phyloP scores from a whole-genome alignment of 1,284 basidiomycete genomes.

The Ustilago shanxiensis region DNA sequence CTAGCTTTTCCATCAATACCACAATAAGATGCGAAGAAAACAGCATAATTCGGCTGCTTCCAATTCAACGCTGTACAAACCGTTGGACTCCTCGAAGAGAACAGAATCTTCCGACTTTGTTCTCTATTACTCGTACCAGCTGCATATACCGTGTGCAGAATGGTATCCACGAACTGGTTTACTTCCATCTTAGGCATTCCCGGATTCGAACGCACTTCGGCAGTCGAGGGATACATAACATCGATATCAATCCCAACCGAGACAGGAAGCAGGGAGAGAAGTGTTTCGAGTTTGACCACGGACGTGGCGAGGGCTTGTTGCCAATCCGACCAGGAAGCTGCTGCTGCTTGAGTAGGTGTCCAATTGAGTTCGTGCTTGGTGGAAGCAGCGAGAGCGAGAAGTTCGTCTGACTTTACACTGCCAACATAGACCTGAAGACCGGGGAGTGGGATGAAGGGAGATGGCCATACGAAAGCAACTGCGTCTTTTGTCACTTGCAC shows the following conservation, averaged over 20 bases:
- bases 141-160: slow-evolving; percentile 67
- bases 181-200: slow-evolving; percentile 63
- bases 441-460: slow-evolving; percentile 79
- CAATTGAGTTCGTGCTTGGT: slow-evolving; percentile 45
- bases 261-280: slow-evolving; percentile 62
- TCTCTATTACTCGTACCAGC: slow-evolving; percentile 58
- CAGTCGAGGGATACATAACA: slow-evolving; percentile 63
- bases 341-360: slow-evolving; percentile 21
- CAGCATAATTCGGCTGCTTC: slow-evolving; percentile 99
- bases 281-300: slow-evolving; percentile 57
- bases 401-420: slow-evolving; percentile 85
- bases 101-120: slow-evolving; percentile 65
- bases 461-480: slow-evolving; percentile 84
- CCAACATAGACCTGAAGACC: slow-evolving; percentile 84
- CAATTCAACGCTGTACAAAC: slow-evolving; percentile 84
- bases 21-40: slow-evolving; percentile 91
- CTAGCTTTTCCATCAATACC: slow-evolving; percentile 74
- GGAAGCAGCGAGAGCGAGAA: slow-evolving; percentile 76
- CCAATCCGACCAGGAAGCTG: slow-evolving; percentile 57
- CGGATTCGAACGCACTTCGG: slow-evolving; percentile 59
- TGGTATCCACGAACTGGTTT: slow-evolving; percentile 67
- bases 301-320: slow-evolving; percentile 41
- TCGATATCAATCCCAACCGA: slow-evolving; percentile 64
- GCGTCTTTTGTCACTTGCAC: slow-evolving; percentile 93
- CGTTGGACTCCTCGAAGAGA: slow-evolving; percentile 63